Base-by-base conservation (phyloP, 768 basidiomycete genomes). In the Clathrus columnatus region DNA sequence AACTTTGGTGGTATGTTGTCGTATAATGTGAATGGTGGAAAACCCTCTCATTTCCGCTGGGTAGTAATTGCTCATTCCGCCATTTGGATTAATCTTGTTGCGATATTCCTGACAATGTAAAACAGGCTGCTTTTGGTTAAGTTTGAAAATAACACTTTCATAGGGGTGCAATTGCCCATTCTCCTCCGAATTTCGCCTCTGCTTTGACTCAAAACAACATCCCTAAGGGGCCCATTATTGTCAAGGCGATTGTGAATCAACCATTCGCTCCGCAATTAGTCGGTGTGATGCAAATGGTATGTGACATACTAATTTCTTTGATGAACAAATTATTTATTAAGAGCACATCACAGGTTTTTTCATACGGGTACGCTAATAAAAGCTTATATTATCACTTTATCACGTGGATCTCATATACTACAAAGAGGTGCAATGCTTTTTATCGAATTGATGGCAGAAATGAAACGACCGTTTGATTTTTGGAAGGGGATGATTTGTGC, bases 391-490 rank as follows among this genome's bases (percentile, higher is more conserved):
- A 11, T n/a, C 36, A 36, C 11, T 8, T 11, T 4, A 36, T 8
- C 2, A 8, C n/a, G 2, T 11, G n/a, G n/a, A n/a, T n/a, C 36
- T 36, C 36, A 36, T 36, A 11, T 36, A 11, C n/a, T 4, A 36
- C 14, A 36, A 46, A 27, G 10, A 10, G 18, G 8, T n/a, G 73
- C 75, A 10, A 71, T 74, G 71, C 69, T 79, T 46, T 75, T 73
- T 64, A 61, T 64, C 44, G 63, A 66, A 43, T 65, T 82, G 66
- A 75, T 84, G 74, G 77, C 80, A 1, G 82, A 84, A 64, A 84
- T 84, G 82, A 72, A 76, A 20, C 73, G 82, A 4, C 82, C 82
- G 1, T 78, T 79, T 75, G 82, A 84, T 61, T 84, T 84, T 62
- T 83, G 80, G 79, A 82, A 82, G 61, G 81, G 77, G 32, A 82